Conservation (phyloP, 768 basidiomycete species). For the Suillus clintonianus region DNA sequence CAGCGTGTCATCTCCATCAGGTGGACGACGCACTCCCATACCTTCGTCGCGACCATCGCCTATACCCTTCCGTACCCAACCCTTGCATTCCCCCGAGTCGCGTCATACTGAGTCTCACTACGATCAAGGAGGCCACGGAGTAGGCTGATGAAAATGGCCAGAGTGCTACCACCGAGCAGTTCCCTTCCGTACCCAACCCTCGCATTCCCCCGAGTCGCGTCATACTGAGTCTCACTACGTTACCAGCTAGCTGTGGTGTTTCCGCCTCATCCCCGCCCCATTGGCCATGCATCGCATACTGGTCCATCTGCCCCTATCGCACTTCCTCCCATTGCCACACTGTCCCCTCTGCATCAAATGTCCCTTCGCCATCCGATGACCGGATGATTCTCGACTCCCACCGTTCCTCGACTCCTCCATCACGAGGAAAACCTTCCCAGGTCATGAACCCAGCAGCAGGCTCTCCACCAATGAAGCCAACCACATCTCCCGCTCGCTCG, state of each 20-base stretch:
- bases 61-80: conserved; percentile 72
- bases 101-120: conserved; percentile 47
- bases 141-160: too few species aligned
- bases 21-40: conserved; percentile 53
- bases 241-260: conserved; percentile 58
- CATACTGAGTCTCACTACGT: conserved; percentile 40
- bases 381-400: conserved; percentile 37
- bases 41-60: conserved; percentile 69
- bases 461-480: conserved; percentile 53
- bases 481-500: conserved; percentile 54
- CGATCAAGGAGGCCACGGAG: too few species aligned
- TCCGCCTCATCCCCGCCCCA: conserved; percentile 75
- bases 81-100: conserved; percentile 69
- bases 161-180: too few species aligned
- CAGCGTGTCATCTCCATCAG: conserved; percentile 50
- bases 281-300: conserved; percentile 48
- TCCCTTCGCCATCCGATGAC: conserved; percentile 52
- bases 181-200: conserved; percentile 75
- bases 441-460: conserved; percentile 50
- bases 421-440: conserved; percentile 55
- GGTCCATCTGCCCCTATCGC: conserved; percentile 44
- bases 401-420: conserved; percentile 50
- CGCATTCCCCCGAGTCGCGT: conserved; percentile 70
- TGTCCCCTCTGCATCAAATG: conserved; percentile 63
- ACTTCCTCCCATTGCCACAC: conserved; percentile 69